Conservation (phyloP, 345 rosid species). For the Eucalyptus regnans region DNA sequence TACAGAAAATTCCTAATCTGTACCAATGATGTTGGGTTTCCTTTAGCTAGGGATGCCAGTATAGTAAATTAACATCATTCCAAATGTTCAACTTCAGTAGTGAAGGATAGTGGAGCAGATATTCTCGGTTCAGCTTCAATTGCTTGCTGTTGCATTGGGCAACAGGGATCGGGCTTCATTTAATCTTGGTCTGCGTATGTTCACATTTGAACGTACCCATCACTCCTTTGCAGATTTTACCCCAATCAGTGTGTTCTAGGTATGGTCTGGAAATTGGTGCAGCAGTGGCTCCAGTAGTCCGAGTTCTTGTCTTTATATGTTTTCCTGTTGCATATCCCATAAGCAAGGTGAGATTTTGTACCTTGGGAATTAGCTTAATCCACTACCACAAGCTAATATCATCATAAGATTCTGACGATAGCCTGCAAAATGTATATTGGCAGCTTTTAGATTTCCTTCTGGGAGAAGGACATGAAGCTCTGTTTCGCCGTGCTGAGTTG, state of each 20-base stretch:
- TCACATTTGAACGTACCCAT: neutral
- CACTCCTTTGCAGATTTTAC: slow-evolving; percentile 26
- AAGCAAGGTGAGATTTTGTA: slow-evolving; percentile 39
- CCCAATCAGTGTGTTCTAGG: slow-evolving; percentile 50
- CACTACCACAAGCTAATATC: neutral
- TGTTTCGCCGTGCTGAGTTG: slow-evolving; percentile 56
- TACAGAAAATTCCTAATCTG: neutral
- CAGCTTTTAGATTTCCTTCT: slow-evolving; percentile 36
- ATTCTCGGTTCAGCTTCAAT: neutral
- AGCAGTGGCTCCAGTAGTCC: slow-evolving; percentile 36
- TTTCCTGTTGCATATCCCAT: slow-evolving; percentile 64
- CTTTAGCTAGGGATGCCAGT: neutral
- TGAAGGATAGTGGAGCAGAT: neutral
- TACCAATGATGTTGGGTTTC: neutral
- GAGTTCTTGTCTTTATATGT: slow-evolving; percentile 41
- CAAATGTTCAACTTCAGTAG: neutral
- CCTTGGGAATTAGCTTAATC: neutral
- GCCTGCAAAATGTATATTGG: neutral
- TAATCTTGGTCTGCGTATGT: neutral
- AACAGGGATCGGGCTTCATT: neutral
- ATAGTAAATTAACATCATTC: neutral
- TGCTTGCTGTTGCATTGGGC: neutral
- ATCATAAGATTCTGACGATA: neutral
- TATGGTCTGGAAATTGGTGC: slow-evolving; percentile 60
- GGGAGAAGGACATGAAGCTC: slow-evolving; percentile 46